Evolutionary conservation across 2,329 filamentous ascomycete species (phyloP).

Genomic region (Sclerotinia sclerotiorum): DNA sequence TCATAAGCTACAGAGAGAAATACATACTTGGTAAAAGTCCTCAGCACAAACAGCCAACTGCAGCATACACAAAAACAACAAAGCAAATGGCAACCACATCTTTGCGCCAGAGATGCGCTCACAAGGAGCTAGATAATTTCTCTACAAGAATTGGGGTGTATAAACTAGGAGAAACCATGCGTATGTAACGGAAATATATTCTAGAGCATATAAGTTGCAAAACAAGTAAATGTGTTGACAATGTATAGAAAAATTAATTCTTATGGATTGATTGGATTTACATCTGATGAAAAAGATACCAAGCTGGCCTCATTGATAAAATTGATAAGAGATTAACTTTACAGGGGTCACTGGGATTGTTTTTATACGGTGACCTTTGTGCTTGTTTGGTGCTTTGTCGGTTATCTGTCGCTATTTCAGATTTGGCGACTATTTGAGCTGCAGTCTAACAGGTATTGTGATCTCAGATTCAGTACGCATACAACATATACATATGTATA

Average conservation of each 20-base stretch:
- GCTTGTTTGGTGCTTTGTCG: neutral
- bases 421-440: no score
- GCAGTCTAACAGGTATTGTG: no score
- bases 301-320: slow-evolving; percentile 25
- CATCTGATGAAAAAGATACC: slow-evolving; percentile 23
- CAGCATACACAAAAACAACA: slow-evolving; percentile 55
- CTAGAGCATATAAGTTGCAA: slow-evolving; percentile 7
- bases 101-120: slow-evolving; percentile 34
- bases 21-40: slow-evolving; percentile 74
- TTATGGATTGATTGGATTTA: neutral
- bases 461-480: no score
- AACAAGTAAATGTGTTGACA: slow-evolving; percentile 15
- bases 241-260: neutral
- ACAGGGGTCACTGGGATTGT: neutral
- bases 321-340: slow-evolving; percentile 12
- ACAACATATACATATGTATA: neutral
- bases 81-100: slow-evolving; percentile 54
- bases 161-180: slow-evolving; percentile 9
- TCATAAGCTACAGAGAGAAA: neutral
- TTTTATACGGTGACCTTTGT: neutral
- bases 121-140: slow-evolving; percentile 22
- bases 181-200: slow-evolving; percentile 6
- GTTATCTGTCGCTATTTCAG: no score
- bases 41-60: slow-evolving; percentile 60
- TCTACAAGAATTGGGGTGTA: slow-evolving; percentile 9